Base-by-base conservation (phyloP, 1,284 basidiomycete species). In the Amylostereum areolatum region DNA sequence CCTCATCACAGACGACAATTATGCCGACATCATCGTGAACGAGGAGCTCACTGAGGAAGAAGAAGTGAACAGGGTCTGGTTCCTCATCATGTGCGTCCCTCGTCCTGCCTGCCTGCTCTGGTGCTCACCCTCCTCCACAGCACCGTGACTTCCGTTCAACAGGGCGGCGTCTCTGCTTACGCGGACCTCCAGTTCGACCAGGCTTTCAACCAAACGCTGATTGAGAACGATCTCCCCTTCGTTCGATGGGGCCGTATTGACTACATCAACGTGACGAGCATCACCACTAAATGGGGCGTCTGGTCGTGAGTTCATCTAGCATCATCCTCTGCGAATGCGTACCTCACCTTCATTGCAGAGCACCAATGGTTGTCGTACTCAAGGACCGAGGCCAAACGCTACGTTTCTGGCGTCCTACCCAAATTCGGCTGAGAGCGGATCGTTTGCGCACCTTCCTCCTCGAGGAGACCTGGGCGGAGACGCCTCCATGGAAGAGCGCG, bases 161-260 rank as follows among this genome's bases (percentile, higher is more conserved):
- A 75, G 54, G 81, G 83, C 32, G 78, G 79, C 2, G 56, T 90
- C 40, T 88, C 87, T 2, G 78, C 81, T 62, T 73, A 74, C 43
- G 73, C 86, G 25, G 88, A 91, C 65, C 61, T 78, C 34, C 67
- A 79, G 37, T 89, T 89, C 56, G 88, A 91, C 57, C 68, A 71
- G 5, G 76, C 86, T 3, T 89, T 73, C 63, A 85, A 89, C 61
- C 66, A 74, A 50, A 78, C 82, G 3, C 51, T 78, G 37, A 62
- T 78, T 18, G 75, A 73, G n/a, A 74, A 72, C 7, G 87, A 87
- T 62, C 67, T 89, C 28, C 79, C 79, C 1, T 63, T 88, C 60
- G 77, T 91, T 45, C 79, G 77, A 47, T 91, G 84, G 77, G 88
- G 78, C 45, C 80, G 89, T 51, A 81, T 91, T 50, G 86, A 91